A percentile compares a stretch with the other conserved stretches of the same genome.
These are phyloP conservation scores for Trebouxia sp. DNA, from an alignment of 139 green algal species.

Conservation along the genomic window DNA sequence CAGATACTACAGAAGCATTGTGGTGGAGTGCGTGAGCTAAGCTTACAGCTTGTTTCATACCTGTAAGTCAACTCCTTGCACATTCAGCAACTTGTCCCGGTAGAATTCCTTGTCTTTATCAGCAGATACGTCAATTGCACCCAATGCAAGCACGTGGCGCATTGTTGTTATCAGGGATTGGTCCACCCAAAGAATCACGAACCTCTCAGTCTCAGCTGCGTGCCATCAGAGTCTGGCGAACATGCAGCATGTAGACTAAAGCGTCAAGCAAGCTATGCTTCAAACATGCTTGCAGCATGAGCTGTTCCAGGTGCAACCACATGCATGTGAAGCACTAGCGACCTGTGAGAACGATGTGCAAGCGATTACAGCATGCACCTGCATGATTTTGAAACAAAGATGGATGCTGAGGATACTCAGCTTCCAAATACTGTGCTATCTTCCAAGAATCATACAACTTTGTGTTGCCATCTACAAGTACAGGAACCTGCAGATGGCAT, in stretches of 20 bases:
- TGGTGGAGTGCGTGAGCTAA: no score
- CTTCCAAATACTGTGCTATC: background rate
- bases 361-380: background rate
- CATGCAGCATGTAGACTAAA: no score
- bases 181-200: background rate
- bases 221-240: no score
- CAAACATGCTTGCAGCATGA: no score
- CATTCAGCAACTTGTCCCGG: background rate
- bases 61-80: background rate
- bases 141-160: background rate
- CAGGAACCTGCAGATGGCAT: background rate
- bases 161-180: background rate
- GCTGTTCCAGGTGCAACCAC: no score
- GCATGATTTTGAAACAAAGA: background rate
- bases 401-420: background rate
- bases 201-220: background rate
- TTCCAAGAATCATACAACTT: background rate
- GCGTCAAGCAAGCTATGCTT: no score
- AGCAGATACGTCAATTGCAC: background rate
- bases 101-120: conserved; percentile 3
- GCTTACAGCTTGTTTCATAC: background rate
- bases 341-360: no score
- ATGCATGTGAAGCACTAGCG: no score
- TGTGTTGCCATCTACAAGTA: background rate
- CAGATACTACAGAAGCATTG: background rate